These are phyloP conservation scores for Phytopythium boreale DNA, from an alignment of 352 stramenopile genomes.

Conservation along the genomic window DNA sequence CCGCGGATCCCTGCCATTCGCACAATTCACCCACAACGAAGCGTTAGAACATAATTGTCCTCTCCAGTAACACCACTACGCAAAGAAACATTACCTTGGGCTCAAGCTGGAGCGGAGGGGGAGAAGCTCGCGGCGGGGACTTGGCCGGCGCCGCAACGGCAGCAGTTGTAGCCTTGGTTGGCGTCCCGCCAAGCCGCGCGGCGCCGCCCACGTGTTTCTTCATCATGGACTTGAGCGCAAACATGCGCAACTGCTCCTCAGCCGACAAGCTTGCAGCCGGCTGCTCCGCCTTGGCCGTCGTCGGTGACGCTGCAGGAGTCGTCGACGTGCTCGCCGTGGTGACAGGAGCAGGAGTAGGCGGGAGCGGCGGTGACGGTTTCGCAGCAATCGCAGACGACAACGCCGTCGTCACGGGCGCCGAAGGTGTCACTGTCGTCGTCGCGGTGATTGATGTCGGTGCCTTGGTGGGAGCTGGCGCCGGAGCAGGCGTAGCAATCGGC, in stretches of 20 bases:
- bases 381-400: neutral
- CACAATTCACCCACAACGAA: neutral
- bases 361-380: neutral
- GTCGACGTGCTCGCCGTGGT: slow-evolving; percentile 9
- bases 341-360: neutral
- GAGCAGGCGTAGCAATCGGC: neutral
- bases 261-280: slow-evolving; percentile 25
- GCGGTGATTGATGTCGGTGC: slow-evolving; percentile 13
- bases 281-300: slow-evolving; percentile 7
- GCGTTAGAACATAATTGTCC: neutral
- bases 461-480: neutral
- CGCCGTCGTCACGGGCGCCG: neutral
- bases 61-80: neutral
- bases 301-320: slow-evolving; percentile 12
- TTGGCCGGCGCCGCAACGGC: slow-evolving; percentile 18
- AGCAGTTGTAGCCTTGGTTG: slow-evolving; percentile 17
- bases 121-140: slow-evolving; percentile 6
- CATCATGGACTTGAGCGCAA: slow-evolving; percentile 68
- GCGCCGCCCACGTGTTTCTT: slow-evolving; percentile 38
- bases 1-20: neutral
- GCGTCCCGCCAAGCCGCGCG: slow-evolving; percentile 17
- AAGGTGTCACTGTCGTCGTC: slow-evolving; percentile 11
- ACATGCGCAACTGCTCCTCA: slow-evolving; percentile 63
- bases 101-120: slow-evolving; percentile 3
- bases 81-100: neutral